Evolutionary conservation across 371 early-diverging fungal genomes (phyloP).

Genomic region (Mucor racemosus): DNA sequence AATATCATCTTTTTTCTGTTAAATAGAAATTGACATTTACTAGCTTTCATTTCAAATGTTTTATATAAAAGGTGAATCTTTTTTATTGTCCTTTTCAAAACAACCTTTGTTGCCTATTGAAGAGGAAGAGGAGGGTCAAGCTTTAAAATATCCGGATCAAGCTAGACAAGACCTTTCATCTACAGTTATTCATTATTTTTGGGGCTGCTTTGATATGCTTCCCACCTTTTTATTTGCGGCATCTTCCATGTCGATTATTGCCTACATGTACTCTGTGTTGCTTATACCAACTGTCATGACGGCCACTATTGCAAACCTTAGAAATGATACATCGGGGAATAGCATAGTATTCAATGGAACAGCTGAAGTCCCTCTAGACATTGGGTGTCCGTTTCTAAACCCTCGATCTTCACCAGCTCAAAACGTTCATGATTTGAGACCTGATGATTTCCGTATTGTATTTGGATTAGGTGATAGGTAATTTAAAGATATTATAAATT

Average conservation of each 20-base stretch:
- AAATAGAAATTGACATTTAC: neutral
- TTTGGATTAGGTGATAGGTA: slow-evolving; percentile 70
- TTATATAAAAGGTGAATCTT: slow-evolving; percentile 44
- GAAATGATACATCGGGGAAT: neutral
- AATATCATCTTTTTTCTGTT: neutral
- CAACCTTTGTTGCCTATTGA: neutral
- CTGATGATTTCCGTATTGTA: slow-evolving; percentile 67
- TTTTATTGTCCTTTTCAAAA: slow-evolving; percentile 32
- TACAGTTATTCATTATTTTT: neutral
- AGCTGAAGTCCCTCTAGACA: slow-evolving; percentile 19
- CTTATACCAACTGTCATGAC: slow-evolving; percentile 27
- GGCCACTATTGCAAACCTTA: slow-evolving; percentile 8
- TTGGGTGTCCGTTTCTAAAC: slow-evolving; percentile 42
- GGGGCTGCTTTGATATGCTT: slow-evolving; percentile 14
- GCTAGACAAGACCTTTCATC: neutral
- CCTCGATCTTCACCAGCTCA: slow-evolving; percentile 30
- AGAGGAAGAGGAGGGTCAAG: slow-evolving; percentile 4
- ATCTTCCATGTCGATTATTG: slow-evolving; percentile 12
- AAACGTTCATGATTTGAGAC: slow-evolving; percentile 50
- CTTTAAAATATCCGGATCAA: neutral
- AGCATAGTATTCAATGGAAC: neutral
- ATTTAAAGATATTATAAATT: no score
- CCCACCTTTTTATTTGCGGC: slow-evolving; percentile 15
- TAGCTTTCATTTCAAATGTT: slow-evolving; percentile 26
- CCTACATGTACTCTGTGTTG: slow-evolving; percentile 30